Evolutionary conservation across 75 land plant genomes (phyloP), one percentile per base, ranked within the genome.

Genomic region (Chamaecyparis obtusa): DNA sequence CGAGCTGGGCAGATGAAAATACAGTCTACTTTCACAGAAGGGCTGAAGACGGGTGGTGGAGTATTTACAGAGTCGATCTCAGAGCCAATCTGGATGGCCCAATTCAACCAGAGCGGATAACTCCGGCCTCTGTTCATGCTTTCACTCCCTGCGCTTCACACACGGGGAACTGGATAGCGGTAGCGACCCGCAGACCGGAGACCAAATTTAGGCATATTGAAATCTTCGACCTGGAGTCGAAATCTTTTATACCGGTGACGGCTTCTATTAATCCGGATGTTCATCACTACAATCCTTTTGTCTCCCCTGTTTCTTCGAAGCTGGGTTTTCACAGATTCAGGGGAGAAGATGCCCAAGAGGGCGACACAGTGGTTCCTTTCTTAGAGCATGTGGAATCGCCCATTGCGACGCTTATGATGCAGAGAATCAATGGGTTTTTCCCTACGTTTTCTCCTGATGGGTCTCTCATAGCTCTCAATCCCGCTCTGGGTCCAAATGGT

Each of bases 21-120:
- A 87, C 88, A 6, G 32, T 96, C 48, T 96, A 24, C 90, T 96
- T 95, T 86, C 96, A 96, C 82, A 92, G 93, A 36, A 87, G 86
- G 43, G 89, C 91, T 35, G 94, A 92, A 16, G 98, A 96, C 81
- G 96, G 95, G 1, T 95, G 94, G 96, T 96, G 98, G 98, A 94
- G 98, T 93, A 85, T 96, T 86, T 96, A 86, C 88, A 86, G 69
- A 90, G 9, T 64, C 8, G 24, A 64, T n/a, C 69, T 24, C 88
- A 86, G 69, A 90, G 9, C 24, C 8, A 64, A 64, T n/a, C 69
- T 24, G n/a, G 69, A 64, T 24, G 69, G 27, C 0, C 9, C 69
- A 24, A 64, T 64, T 64, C 69, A 24, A 64, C 83, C 93, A 13
- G 30, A 83, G 36, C 92, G 98, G 39, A 76, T 96, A 36, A 96